Evolutionary conservation across 2,329 filamentous ascomycete genomes (phyloP).

Genomic region (Penicillium sp.): DNA sequence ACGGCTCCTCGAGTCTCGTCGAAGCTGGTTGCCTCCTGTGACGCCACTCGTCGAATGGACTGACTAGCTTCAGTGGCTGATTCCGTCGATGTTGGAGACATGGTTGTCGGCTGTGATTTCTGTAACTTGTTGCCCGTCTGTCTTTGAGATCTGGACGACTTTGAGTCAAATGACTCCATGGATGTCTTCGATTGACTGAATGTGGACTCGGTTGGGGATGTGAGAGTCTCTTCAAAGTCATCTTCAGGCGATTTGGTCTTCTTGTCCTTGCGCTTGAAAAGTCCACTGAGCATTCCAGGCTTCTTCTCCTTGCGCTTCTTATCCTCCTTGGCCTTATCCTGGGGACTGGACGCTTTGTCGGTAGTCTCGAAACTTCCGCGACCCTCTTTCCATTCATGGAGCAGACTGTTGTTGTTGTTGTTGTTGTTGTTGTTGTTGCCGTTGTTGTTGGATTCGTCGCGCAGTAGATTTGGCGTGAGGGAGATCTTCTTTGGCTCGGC

Average conservation of each 20-base stretch:
- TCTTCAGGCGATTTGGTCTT: conserved; percentile 53
- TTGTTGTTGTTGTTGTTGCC: conserved; percentile 17
- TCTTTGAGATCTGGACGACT: conserved; percentile 49
- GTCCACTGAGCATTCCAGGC: conserved; percentile 68
- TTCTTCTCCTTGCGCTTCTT: conserved; percentile 75
- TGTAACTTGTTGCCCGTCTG: conserved; percentile 66
- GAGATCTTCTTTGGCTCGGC: conserved; percentile 97
- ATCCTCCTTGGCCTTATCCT: conserved; percentile 69
- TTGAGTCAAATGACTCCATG: conserved; percentile 42
- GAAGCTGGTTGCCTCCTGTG: conserved; percentile 29
- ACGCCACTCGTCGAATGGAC: conserved; percentile 38
- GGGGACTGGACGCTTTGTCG: conserved; percentile 64
- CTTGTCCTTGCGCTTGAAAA: conserved; percentile 68
- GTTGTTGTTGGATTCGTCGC: conserved; percentile 64
- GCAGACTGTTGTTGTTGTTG: conserved; percentile 4
- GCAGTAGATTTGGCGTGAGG: conserved; percentile 85
- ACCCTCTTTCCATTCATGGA: conserved; percentile 45
- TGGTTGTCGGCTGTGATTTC: conserved; percentile 59
- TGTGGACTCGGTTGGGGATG: conserved; percentile 60
- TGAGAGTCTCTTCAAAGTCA: conserved; percentile 54
- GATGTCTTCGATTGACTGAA: conserved; percentile 48
- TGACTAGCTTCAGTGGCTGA: conserved; percentile 23
- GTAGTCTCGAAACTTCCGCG: conserved; percentile 73
- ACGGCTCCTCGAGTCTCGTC: conserved; percentile 21
- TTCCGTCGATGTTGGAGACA: conserved; percentile 30